Base-by-base conservation (phyloP, 345 rosid species). In the Hibiscus trionum region DNA sequence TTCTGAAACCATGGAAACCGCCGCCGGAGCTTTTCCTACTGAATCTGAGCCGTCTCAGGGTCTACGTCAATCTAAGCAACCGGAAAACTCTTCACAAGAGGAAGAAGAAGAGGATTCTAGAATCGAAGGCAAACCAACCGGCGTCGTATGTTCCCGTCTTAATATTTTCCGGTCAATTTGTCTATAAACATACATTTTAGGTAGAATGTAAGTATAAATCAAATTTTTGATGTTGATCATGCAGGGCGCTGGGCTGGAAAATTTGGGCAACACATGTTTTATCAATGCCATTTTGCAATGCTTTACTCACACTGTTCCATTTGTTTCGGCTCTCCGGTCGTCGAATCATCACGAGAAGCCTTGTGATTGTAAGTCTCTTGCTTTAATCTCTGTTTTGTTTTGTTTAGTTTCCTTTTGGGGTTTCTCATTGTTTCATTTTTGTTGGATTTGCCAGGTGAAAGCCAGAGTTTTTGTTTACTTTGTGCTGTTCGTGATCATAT, bases 271-370 rank as follows among this genome's bases (percentile, higher is more conserved):
- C 71, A 90, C 90, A 3, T 95, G 99, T 80, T 92, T 86, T 72
- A 66, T 95, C 33, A 95, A 95, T 73, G 88, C 94, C 3, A 83
- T 93, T 35, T 75, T 95, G 77, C 99, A 95, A 71, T 92, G 99
- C 75, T 76, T 95, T 61, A 90, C 97, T 5, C 99, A 95, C 62
- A 89, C 97, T 0, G 90, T 92, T 70, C 91, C 93, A 0, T 75
- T 92, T 62, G 80, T 93, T 49, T 75, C 80, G 71, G 85, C 81
- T 61, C 88, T 95, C 52, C 78, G 71, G 27, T 70, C 84, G n/a
- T 85, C 17, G 58, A 73, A 81, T 37, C 87, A 80, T 47, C 89
- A 82, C 72, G 75, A 62, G 2, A 17, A 9, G 72, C 83, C 84
- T 3, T 90, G 99, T 64, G 59, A 80, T 66, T 68, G 90, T 84